Evolutionary conservation across 129 eudicot genomes (phyloP), one percentile per base, ranked within the genome.

Genomic region (Calendula officinalis): DNA sequence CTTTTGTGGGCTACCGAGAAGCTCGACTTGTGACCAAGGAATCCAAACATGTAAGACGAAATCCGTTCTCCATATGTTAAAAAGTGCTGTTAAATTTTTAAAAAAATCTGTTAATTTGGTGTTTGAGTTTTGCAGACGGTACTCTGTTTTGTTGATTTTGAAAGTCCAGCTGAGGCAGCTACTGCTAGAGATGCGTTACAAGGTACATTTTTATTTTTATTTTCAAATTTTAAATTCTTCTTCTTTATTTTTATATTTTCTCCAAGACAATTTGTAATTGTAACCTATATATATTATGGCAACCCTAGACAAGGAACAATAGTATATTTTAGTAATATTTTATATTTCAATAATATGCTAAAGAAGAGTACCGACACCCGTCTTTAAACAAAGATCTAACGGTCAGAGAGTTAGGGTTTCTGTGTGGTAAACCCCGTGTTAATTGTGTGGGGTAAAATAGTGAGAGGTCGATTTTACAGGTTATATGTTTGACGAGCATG

Each of bases 1-100:
- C 96, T 30, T 92, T 92, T 65, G 87, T 92, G 40, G 98, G 98
- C 68, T 92, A 92, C 81, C 83, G 73, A 77, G 98, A 92, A 83
- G 96, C 80, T 13, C 82, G 98, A 55, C 95, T 92, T 46, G 96
- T 92, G 51, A 76, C 84, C 32, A 92, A 92, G 79, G 98, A 83
- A 47, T 79, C 98, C 36, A 92, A 85, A 92, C 96, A 75, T 75
- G 98, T 88, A 85, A 78, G 94, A 47, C 7, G 64, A 59, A 39
- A 51, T 11, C n/a, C 61, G 1, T 51, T 39, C 59, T 22, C 30
- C 1, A 22, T 22, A 22, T 22, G 1, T 22, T 22, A 22, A 22
- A 22, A 22, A 22, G 30, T 22, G 30, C 30, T 22, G 30, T 22
- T 22, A 22, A 22, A 22, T 22, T 22, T 22, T 22, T 1, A 60